phyloP scores from a whole-genome alignment of 2,329 filamentous ascomycete genomes.

The Pseudomassariella vexata region DNA sequence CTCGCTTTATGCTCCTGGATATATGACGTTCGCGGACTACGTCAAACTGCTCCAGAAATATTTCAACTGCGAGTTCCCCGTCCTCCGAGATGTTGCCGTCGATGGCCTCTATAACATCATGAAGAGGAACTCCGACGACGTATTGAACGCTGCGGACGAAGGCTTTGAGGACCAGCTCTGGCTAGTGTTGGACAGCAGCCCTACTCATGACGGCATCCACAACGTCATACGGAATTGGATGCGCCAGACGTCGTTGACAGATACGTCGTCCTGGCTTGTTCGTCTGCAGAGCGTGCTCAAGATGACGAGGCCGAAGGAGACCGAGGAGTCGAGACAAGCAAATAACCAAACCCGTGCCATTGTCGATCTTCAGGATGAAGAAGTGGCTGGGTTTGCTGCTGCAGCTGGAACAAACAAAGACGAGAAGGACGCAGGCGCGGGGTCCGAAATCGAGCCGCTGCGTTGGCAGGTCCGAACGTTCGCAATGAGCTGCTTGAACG shows the following conservation, averaged over 20 bases:
- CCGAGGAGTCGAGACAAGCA: slow-evolving; percentile 41
- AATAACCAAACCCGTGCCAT: slow-evolving; percentile 44
- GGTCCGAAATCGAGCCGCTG: slow-evolving; percentile 74
- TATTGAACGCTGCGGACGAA: slow-evolving; percentile 67
- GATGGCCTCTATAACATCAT: slow-evolving; percentile 91
- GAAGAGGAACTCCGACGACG: slow-evolving; percentile 82
- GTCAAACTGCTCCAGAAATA: slow-evolving; percentile 76
- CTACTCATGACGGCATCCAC: slow-evolving; percentile 71
- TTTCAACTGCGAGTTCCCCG: slow-evolving; percentile 61
- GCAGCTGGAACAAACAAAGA: slow-evolving; percentile 54
- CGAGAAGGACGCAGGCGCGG: slow-evolving; percentile 38
- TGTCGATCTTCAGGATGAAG: slow-evolving; percentile 89
- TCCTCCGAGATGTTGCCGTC: slow-evolving; percentile 73
- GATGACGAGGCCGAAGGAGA: slow-evolving; percentile 69
- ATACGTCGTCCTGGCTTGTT: slow-evolving; percentile 81
- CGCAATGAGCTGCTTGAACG: slow-evolving; percentile 81
- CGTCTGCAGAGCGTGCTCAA: slow-evolving; percentile 84
- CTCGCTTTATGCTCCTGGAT: slow-evolving; percentile 82
- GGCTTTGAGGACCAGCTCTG: slow-evolving; percentile 89
- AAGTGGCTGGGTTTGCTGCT: slow-evolving; percentile 91
- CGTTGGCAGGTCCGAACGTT: slow-evolving; percentile 96
- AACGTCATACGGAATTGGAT: slow-evolving; percentile 92
- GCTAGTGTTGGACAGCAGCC: slow-evolving; percentile 75
- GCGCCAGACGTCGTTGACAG: slow-evolving; percentile 75
- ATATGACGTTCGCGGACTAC: slow-evolving; percentile 79